Conservation (phyloP, 352 stramenopile genomes). For the Globisporangium emineosum region DNA sequence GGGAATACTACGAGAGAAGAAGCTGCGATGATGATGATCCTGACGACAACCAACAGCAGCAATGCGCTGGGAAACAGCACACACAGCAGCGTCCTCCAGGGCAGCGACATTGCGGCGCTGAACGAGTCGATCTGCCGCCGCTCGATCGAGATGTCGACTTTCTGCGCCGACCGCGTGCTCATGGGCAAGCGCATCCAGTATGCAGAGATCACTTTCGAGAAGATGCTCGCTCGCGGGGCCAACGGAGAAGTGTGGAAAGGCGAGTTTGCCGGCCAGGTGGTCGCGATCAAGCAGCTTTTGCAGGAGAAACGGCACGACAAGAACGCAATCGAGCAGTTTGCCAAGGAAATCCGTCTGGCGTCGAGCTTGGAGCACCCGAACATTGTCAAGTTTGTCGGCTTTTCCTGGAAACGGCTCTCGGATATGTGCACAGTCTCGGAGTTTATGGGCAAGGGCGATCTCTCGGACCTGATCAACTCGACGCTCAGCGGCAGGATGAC, state of each 20-base stretch:
- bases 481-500: no score
- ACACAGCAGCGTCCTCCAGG: neutral
- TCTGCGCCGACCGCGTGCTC: constrained; percentile 16
- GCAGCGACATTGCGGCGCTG: constrained; percentile 14
- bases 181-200: constrained; percentile 27
- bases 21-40: neutral
- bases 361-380: constrained; percentile 56
- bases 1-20: neutral
- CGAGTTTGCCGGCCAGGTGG: constrained; percentile 30
- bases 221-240: constrained; percentile 40
- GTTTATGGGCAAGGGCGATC: constrained; percentile 56
- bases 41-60: neutral
- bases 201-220: constrained; percentile 24
- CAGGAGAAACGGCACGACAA: no score
- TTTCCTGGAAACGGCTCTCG: constrained; percentile 49
- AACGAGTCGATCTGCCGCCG: constrained; percentile 15
- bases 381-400: constrained; percentile 63
- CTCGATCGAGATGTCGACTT: constrained; percentile 17
- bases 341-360: constrained; percentile 52
- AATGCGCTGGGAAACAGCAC: neutral
- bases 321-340: constrained; percentile 41
- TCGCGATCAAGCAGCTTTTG: constrained; percentile 65
- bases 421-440: constrained; percentile 63
- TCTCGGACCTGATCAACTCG: constrained; percentile 42
- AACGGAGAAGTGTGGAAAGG: constrained; percentile 65